phyloP scores from a whole-genome alignment of 306 rosid genomes.

The Cucurbita pepo region DNA sequence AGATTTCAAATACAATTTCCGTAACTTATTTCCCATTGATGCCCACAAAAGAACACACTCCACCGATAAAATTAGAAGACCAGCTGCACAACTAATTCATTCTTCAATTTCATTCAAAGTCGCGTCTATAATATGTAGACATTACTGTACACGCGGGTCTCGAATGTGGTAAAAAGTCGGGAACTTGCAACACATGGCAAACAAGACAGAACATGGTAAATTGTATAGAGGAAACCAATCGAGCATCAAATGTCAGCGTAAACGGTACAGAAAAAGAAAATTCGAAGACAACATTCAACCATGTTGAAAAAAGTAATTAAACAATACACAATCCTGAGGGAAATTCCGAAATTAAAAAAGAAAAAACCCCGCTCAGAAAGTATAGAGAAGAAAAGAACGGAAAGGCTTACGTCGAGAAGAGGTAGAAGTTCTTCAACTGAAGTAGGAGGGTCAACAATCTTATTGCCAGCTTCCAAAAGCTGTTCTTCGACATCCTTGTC shows the following conservation, averaged over 20 bases:
- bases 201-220: not conserved
- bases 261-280: not conserved
- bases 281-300: not conserved
- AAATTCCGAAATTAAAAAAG: not conserved
- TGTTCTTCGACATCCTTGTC: constrained; percentile 42
- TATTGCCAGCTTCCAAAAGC: constrained; percentile 56
- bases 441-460: constrained; percentile 58
- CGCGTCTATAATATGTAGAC: not conserved
- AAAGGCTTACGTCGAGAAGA: constrained; percentile 50
- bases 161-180: not conserved
- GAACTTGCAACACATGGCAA: not conserved
- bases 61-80: too few relatives aligned
- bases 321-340: not conserved
- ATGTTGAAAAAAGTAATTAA: not conserved
- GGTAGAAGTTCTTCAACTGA: constrained; percentile 55
- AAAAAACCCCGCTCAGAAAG: too few relatives aligned
- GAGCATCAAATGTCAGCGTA: not conserved
- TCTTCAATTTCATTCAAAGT: not conserved
- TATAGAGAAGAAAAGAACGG: not conserved
- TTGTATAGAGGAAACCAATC: not conserved
- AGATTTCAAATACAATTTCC: too few relatives aligned
- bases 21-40: too few relatives aligned
- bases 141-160: not conserved
- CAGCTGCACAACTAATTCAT: too few relatives aligned
- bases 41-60: too few relatives aligned